Conservation (phyloP, 768 basidiomycete genomes). For the Chlorophyllum brunneum region DNA sequence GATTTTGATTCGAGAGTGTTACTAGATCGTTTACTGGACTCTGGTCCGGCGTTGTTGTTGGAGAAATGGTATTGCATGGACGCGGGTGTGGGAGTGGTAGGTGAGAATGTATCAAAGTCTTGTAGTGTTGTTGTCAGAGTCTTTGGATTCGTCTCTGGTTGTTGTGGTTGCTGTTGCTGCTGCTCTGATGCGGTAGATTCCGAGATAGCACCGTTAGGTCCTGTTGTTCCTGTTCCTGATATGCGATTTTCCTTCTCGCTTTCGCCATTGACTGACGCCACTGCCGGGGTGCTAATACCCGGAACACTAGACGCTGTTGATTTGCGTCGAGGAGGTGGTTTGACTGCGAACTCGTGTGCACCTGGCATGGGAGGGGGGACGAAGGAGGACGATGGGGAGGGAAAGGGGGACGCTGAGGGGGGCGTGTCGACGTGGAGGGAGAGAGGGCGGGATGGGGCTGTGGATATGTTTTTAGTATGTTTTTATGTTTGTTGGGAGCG, state of each 20-base stretch:
- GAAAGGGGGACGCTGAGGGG: constrained; percentile 45
- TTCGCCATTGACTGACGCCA: neutral
- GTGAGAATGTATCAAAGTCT: constrained; percentile 16
- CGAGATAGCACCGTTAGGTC: neutral
- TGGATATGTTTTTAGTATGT: too few species aligned
- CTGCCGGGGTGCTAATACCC: neutral
- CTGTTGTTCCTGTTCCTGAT: neutral
- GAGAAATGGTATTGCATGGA: constrained; percentile 20
- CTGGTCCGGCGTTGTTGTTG: neutral
- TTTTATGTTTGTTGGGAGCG: too few species aligned
- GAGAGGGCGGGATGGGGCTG: constrained; percentile 7
- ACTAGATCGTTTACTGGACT: constrained; percentile 7
- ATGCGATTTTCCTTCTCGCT: neutral
- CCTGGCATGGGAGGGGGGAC: constrained; percentile 64
- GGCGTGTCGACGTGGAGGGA: constrained; percentile 21
- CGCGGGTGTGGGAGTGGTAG: constrained; percentile 23
- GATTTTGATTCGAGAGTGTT: constrained; percentile 1
- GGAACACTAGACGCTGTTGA: constrained; percentile 5
- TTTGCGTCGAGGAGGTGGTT: constrained; percentile 32
- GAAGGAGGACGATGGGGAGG: constrained; percentile 66
- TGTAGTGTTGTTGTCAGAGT: neutral
- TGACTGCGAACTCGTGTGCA: constrained; percentile 64
- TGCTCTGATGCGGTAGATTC: constrained; percentile 9
- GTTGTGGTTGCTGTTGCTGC: too few species aligned
- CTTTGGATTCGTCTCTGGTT: too few species aligned